Base-by-base conservation (phyloP, 148 eudicot species). In the Vaccinium myrtillus region DNA sequence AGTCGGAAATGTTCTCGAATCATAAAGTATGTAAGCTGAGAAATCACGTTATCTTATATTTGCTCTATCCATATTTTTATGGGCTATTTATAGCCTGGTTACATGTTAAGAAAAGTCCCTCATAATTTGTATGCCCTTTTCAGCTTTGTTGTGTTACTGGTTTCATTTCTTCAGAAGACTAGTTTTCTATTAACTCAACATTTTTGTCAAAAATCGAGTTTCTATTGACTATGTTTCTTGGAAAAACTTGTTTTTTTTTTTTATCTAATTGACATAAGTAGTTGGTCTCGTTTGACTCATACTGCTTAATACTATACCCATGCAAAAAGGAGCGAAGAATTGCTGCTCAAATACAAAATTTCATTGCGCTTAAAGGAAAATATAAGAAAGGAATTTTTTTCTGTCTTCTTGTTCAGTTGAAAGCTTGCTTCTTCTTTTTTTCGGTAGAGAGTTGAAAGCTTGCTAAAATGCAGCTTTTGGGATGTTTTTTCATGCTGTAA, bases 1-100 rank as follows among this genome's bases (percentile, higher is more conserved):
- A 92, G 97, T 87, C 88, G 86, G 84, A 93, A 87, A 48, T 92
- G 92, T 83, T 91, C 98, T 79, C 94, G 88, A 86, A 95, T 95
- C 59, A 81, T 95, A 21, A 92, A 94, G 98, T 94, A 90, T 30
- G 85, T 89, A 39, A 67, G 27, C 75, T 69, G 18, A 58, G 56
- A 23, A 56, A 43, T 61, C 11, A 9, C 18, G 2, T 1, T 59
- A 32, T 19, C 21, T 21, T 13, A 16, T 73, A 46, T 10, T 82
- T n/a, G 27, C 76, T 58, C 13, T 14, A 67, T 76, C 21, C 15
- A 14, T 81, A 19, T 84, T 55, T 82, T 82, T 75, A 25, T 78
- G 49, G 32, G 67, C 58, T 74, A 46, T 53, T 14, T 71, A 55
- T n/a, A 51, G 32, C 18, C 55, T 1, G 27, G 16, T 16, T 80